A percentile compares a stretch with the other conserved stretches of the same genome.
phyloP scores from a whole-genome alignment of 305 asterid genomes.

The Fraxinus paxiana region DNA sequence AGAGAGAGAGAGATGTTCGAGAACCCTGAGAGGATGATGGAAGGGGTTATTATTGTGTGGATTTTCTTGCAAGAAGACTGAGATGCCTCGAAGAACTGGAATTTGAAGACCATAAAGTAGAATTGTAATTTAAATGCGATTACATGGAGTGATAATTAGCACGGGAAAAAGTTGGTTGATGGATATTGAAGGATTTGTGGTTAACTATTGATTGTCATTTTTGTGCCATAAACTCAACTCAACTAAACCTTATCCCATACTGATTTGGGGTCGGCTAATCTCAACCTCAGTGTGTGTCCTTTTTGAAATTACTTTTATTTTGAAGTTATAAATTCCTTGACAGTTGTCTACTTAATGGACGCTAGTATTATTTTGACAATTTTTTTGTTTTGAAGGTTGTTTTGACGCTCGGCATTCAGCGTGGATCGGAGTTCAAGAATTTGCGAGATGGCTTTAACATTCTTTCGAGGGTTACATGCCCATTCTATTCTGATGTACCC shows the following conservation, averaged over 20 bases:
- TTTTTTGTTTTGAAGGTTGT: background rate
- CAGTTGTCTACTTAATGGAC: background rate
- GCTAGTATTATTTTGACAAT: background rate
- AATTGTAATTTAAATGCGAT: background rate
- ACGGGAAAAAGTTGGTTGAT: background rate
- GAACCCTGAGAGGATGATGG: background rate
- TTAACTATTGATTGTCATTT: background rate
- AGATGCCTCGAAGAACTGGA: background rate
- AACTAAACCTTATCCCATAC: background rate
- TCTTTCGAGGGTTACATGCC: constrained; percentile 67
- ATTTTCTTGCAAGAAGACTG: background rate
- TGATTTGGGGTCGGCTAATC: background rate
- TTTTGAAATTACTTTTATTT: background rate
- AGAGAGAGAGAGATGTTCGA: background rate
- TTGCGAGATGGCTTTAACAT: constrained; percentile 64
- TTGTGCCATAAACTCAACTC: background rate
- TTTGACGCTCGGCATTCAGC: constrained; percentile 18
- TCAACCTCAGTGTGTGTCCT: background rate
- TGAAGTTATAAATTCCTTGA: background rate
- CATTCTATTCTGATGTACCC: constrained; percentile 48
- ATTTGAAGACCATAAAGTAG: background rate
- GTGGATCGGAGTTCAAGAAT: constrained; percentile 15
- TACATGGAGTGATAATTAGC: background rate
- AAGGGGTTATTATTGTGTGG: background rate
- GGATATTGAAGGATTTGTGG: background rate